phyloP scores from a whole-genome alignment of 192 early-diverging fungal species.

The Podochytrium sp. region DNA sequence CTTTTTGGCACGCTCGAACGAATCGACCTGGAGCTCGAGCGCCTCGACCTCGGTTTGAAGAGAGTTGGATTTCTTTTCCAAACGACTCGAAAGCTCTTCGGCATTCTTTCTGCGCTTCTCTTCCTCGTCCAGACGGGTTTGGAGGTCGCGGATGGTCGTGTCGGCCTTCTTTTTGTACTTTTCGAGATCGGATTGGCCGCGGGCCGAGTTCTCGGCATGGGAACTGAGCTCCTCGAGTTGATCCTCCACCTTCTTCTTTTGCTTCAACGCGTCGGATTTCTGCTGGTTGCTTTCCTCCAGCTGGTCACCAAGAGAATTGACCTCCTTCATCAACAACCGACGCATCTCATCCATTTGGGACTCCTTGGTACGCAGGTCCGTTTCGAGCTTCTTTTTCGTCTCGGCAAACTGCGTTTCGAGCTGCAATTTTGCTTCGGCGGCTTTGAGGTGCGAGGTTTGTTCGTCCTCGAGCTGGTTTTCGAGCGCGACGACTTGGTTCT shows the following conservation, averaged over 20 bases:
- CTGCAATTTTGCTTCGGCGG: conserved; percentile 61
- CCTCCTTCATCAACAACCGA: conserved; percentile 68
- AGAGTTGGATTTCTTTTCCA: conserved; percentile 71
- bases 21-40: conserved; percentile 63
- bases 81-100: conserved; percentile 70
- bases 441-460: conserved; percentile 50
- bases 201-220: conserved; percentile 60
- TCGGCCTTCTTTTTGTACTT: conserved; percentile 64
- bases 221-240: conserved; percentile 64
- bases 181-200: conserved; percentile 70
- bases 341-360: conserved; percentile 71
- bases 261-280: conserved; percentile 65
- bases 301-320: conserved; percentile 62
- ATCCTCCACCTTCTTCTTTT: conserved; percentile 62
- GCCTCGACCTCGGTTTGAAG: conserved; percentile 66
- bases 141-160: conserved; percentile 54
- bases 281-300: conserved; percentile 52
- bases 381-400: conserved; percentile 64
- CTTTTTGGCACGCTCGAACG: conserved; percentile 62
- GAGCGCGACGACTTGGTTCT: conserved; percentile 63
- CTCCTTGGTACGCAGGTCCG: conserved; percentile 66
- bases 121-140: conserved; percentile 64
- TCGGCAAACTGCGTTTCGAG: conserved; percentile 72
- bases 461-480: conserved; percentile 68
- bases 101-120: conserved; percentile 63